Percentiles rank a stretch among this genome's conserved stretches.
These are phyloP conservation scores for Diaporthe sp. DNA, from an alignment of 2,329 filamentous ascomycete species.

Conservation along the genomic window DNA sequence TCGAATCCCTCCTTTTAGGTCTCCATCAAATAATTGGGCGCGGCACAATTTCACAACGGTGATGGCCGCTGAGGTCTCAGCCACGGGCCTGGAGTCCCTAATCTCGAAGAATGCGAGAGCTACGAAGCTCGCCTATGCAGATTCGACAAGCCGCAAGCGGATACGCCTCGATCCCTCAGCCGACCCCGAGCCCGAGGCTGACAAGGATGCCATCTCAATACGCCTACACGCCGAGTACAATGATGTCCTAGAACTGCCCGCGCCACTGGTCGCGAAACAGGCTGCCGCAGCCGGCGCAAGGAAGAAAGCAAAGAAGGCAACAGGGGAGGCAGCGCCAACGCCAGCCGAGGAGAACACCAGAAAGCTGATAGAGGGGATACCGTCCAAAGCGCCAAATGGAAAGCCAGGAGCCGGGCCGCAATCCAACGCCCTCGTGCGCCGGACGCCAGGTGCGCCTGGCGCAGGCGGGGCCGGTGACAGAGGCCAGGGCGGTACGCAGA, in stretches of 20 bases:
- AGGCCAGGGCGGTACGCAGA: conserved; percentile 50
- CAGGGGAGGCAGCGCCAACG: conserved; percentile 44
- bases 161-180: conserved; percentile 51
- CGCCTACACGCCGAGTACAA: conserved; percentile 82
- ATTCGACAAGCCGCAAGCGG: conserved; percentile 47
- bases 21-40: not conserved
- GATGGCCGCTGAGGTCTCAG: conserved; percentile 49
- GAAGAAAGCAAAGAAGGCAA: conserved; percentile 71
- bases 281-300: conserved; percentile 72
- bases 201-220: conserved; percentile 60
- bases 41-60: conserved; percentile 30
- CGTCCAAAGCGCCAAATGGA: conserved; percentile 53
- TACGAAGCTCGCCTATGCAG: conserved; percentile 55
- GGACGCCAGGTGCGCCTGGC: conserved; percentile 44
- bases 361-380: conserved; percentile 76
- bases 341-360: conserved; percentile 63
- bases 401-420: conserved; percentile 43
- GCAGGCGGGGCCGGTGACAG: conserved; percentile 42
- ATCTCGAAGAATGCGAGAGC: conserved; percentile 57
- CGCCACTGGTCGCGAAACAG: conserved; percentile 83
- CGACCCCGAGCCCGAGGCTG: conserved; percentile 56
- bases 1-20: not conserved
- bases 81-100: conserved; percentile 50
- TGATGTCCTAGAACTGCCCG: conserved; percentile 81
- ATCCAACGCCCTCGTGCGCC: conserved; percentile 54